These are phyloP conservation scores for Cucurbita moschata DNA, from an alignment of 306 rosid genomes.

Conservation along the genomic window DNA sequence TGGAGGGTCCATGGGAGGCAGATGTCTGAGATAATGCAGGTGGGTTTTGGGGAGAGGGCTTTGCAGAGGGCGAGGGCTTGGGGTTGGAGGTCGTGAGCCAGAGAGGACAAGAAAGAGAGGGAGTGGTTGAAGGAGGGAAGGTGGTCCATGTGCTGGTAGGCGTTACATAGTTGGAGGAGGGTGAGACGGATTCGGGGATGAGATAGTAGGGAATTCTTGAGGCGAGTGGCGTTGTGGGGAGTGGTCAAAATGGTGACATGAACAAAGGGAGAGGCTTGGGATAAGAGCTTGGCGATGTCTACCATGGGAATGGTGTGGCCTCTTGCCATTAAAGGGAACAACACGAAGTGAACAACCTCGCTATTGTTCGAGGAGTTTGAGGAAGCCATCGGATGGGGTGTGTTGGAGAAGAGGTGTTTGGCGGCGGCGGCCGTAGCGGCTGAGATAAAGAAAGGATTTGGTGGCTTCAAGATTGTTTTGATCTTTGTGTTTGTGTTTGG, in stretches of 20 bases:
- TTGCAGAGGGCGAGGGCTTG: neutral
- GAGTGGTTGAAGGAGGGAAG: neutral
- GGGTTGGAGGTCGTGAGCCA: neutral
- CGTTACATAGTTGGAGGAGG: neutral
- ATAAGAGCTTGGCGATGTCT: conserved; percentile 22
- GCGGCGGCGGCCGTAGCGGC: too few species aligned
- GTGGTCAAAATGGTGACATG: conserved; percentile 24
- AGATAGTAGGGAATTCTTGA: neutral
- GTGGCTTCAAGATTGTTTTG: too few species aligned
- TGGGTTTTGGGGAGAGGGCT: conserved; percentile 10
- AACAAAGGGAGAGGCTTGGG: neutral
- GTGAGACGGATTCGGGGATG: neutral
- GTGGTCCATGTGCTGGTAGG: neutral
- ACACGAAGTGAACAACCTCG: conserved; percentile 2
- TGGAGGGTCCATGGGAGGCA: conserved; percentile 31
- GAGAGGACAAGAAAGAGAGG: neutral
- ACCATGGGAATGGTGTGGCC: conserved; percentile 34
- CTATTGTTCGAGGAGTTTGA: too few species aligned
- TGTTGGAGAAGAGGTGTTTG: too few species aligned
- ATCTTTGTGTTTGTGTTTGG: too few species aligned
- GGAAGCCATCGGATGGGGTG: too few species aligned
- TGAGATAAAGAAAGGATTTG: too few species aligned
- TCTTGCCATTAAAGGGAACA: neutral
- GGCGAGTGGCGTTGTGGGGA: conserved; percentile 15
- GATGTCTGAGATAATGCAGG: conserved; percentile 36